Percentiles rank a stretch among this genome's conserved stretches.
These are phyloP conservation scores for Backusella tarrabulga DNA, from an alignment of 192 early-diverging fungal species.

Conservation along the genomic window DNA sequence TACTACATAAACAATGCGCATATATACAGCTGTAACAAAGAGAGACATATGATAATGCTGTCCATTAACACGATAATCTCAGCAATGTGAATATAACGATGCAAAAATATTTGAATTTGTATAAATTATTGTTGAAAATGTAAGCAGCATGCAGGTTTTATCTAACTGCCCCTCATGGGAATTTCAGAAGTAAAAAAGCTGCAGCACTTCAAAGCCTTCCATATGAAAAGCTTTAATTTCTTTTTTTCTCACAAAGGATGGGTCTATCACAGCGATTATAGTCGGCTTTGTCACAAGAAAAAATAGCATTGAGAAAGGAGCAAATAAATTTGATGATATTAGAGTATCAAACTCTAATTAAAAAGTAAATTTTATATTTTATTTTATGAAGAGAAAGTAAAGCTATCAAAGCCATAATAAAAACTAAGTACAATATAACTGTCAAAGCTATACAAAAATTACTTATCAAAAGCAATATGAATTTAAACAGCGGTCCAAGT, in stretches of 20 bases:
- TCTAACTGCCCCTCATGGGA: too few relatives aligned
- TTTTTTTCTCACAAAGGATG: not conserved
- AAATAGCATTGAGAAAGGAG: not conserved
- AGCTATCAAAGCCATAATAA: not conserved
- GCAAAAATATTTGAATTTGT: too few relatives aligned
- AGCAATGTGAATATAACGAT: too few relatives aligned
- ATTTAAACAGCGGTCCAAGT: slow-evolving; percentile 21
- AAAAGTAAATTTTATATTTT: not conserved
- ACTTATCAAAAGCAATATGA: not conserved
- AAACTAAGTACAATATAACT: not conserved
- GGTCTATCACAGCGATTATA: not conserved
- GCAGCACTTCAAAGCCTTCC: too few relatives aligned
- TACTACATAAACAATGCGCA: too few relatives aligned
- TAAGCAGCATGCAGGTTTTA: too few relatives aligned
- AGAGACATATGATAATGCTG: too few relatives aligned
- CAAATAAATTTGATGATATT: too few relatives aligned
- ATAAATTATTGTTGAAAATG: too few relatives aligned
- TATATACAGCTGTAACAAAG: too few relatives aligned
- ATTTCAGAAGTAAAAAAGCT: too few relatives aligned
- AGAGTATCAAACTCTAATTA: not conserved
- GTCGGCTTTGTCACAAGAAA: not conserved
- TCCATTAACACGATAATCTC: too few relatives aligned
- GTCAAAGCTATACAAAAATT: not conserved
- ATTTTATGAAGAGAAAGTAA: not conserved
- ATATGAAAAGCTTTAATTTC: not conserved